A percentile compares a stretch with the other conserved stretches of the same genome.
Conservation (phyloP, 495 filamentous ascomycete genomes). For the Melanomma pulvis-pyrius region DNA sequence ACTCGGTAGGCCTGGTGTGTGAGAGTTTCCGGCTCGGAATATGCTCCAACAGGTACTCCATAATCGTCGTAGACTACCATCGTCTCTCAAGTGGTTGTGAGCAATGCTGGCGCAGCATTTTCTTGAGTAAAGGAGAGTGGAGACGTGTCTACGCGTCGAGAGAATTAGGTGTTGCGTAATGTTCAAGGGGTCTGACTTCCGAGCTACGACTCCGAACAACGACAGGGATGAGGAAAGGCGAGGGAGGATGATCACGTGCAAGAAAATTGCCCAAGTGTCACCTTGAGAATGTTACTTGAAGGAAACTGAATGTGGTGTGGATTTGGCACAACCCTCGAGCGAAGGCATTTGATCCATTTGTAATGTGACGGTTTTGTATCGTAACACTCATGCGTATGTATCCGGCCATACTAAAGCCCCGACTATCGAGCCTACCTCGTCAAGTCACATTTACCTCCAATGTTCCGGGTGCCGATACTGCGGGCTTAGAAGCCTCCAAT, state of each 20-base stretch:
- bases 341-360: too few relatives aligned
- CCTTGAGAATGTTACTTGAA: too few relatives aligned
- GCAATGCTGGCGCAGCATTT: constrained; percentile 29
- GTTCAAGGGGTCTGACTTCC: background rate
- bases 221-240: background rate
- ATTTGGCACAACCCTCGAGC: too few relatives aligned
- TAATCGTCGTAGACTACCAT: constrained; percentile 40
- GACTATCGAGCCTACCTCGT: too few relatives aligned
- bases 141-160: background rate
- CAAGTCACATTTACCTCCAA: too few relatives aligned
- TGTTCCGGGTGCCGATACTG: too few relatives aligned
- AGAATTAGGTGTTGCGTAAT: constrained; percentile 2
- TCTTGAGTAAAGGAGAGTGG: constrained; percentile 11
- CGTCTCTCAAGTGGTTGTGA: constrained; percentile 1
- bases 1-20: constrained; percentile 21
- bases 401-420: too few relatives aligned
- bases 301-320: too few relatives aligned
- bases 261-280: too few relatives aligned
- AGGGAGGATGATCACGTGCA: background rate
- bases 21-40: constrained; percentile 32
- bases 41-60: constrained; percentile 36
- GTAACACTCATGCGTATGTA: too few relatives aligned
- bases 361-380: too few relatives aligned
- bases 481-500: too few relatives aligned
- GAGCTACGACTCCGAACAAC: background rate